These are phyloP conservation scores for Osmanthus fragrans DNA, from an alignment of 257 asterid genomes.

Conservation along the genomic window DNA sequence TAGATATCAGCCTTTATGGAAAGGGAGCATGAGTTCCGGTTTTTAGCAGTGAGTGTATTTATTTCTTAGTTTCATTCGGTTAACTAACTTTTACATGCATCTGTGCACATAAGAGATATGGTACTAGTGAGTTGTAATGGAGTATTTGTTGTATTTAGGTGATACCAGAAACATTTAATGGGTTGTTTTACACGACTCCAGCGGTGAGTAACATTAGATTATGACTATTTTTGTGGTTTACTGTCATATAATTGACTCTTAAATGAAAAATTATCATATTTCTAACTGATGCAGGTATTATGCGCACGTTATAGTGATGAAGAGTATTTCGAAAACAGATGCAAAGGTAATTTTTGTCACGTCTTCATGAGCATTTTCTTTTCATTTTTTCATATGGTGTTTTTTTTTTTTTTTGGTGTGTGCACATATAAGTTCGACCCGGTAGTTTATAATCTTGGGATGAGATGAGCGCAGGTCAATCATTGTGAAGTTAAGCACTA, in stretches of 20 bases:
- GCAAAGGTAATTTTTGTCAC: constrained; percentile 57
- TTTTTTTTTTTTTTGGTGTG: neutral
- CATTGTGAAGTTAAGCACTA: neutral
- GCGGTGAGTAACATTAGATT: constrained; percentile 50
- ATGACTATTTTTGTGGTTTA: neutral
- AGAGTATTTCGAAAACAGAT: constrained; percentile 75
- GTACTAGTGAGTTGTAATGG: constrained; percentile 9
- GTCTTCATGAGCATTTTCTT: constrained; percentile 4
- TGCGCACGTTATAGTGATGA: constrained; percentile 85
- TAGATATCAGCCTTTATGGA: constrained; percentile 92
- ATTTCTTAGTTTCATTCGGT: constrained; percentile 1
- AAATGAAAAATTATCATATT: constrained; percentile 4
- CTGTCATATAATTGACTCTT: neutral
- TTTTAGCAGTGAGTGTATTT: constrained; percentile 72
- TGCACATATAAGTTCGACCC: neutral
- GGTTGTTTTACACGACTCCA: constrained; percentile 65
- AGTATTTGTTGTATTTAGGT: constrained; percentile 49
- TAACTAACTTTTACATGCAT: neutral
- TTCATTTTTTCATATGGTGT: constrained; percentile 5
- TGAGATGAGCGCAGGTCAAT: neutral
- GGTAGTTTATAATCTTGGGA: neutral
- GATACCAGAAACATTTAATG: constrained; percentile 80
- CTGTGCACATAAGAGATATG: neutral
- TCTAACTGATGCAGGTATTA: constrained; percentile 49
- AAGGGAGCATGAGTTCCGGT: constrained; percentile 95